phyloP scores from a whole-genome alignment of 306 rosid genomes.

The Glycine latifolia region DNA sequence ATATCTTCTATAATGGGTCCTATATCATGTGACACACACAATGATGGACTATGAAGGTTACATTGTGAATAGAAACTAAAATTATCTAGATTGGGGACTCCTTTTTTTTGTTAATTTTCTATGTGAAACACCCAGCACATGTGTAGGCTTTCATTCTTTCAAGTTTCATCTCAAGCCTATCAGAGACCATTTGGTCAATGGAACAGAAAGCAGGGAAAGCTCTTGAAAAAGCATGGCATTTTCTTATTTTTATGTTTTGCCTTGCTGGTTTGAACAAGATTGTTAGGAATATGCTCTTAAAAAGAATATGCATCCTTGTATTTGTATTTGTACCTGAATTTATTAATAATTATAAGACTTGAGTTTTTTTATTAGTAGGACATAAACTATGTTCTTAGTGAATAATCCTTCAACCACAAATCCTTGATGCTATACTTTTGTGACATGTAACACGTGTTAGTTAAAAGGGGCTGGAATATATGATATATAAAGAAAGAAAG shows the following conservation, averaged over 20 bases:
- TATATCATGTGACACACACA: slow-evolving; percentile 7
- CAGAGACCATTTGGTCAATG: neutral
- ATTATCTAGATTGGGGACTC: neutral
- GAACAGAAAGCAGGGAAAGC: slow-evolving; percentile 13
- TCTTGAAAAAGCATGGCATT: slow-evolving; percentile 20
- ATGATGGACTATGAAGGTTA: slow-evolving; percentile 1
- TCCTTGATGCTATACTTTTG: neutral
- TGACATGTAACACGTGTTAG: neutral
- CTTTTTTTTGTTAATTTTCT: neutral
- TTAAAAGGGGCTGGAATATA: neutral
- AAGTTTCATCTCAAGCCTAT: slow-evolving; percentile 9
- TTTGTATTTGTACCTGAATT: neutral
- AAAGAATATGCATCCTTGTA: neutral
- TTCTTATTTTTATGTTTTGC: neutral
- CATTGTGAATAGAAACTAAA: neutral
- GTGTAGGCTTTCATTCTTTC: neutral
- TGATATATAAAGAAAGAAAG: neutral
- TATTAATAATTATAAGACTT: neutral
- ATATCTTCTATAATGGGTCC: slow-evolving; percentile 22
- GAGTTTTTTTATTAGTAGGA: neutral
- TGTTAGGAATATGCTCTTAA: slow-evolving; percentile 2
- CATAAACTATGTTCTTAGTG: neutral
- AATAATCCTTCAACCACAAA: neutral
- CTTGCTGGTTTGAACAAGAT: neutral
- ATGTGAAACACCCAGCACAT: slow-evolving; percentile 17